Conservation (phyloP, 2,329 filamentous ascomycete species). For the Coleophoma cylindrospora region DNA sequence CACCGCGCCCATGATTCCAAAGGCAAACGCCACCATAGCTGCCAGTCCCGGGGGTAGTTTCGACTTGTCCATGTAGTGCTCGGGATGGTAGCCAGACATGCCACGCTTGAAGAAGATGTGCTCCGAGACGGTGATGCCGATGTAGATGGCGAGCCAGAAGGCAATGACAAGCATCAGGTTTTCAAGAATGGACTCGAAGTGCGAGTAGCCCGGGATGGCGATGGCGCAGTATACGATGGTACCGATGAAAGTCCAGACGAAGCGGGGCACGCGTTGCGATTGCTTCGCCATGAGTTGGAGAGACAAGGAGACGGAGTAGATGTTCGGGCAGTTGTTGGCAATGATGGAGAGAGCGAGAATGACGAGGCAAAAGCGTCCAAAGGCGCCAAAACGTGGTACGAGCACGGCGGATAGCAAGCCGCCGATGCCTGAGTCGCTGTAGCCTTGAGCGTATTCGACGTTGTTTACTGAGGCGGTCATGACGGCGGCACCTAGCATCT, state of each 20-base stretch:
- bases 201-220: constrained; percentile 62
- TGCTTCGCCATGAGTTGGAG: constrained; percentile 58
- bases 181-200: constrained; percentile 60
- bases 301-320: constrained; percentile 65
- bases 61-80: constrained; percentile 50
- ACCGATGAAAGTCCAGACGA: constrained; percentile 59
- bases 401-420: constrained; percentile 64
- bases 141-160: constrained; percentile 74
- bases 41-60: constrained; percentile 60
- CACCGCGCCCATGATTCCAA: constrained; percentile 61
- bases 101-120: constrained; percentile 65
- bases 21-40: constrained; percentile 56
- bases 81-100: constrained; percentile 52
- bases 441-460: constrained; percentile 48
- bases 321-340: constrained; percentile 67
- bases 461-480: constrained; percentile 58
- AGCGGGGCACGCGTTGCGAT: constrained; percentile 59
- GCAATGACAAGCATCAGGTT: constrained; percentile 67
- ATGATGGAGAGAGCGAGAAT: constrained; percentile 62
- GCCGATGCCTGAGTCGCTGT: constrained; percentile 52
- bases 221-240: constrained; percentile 63
- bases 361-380: constrained; percentile 68
- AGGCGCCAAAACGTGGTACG: constrained; percentile 56
- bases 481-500: constrained; percentile 68
- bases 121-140: constrained; percentile 58